Conservation (phyloP, 2,329 filamentous ascomycete species). For the Hymenoscyphus salicellus region DNA sequence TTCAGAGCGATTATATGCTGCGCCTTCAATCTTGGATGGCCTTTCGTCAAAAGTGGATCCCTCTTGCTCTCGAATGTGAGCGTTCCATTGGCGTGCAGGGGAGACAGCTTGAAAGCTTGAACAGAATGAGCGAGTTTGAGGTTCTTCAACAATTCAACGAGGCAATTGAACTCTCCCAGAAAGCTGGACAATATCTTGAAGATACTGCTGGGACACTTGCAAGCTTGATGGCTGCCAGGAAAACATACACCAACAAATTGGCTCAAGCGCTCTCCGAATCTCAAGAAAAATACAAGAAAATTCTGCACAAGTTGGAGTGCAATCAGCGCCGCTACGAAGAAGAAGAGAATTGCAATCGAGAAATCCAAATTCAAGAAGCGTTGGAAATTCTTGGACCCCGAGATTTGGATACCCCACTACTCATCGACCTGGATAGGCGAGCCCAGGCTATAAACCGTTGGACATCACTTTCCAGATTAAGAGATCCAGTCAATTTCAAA, state of each 20-base stretch:
- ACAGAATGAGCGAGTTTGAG: slow-evolving; percentile 12
- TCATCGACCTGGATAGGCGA: slow-evolving; percentile 23
- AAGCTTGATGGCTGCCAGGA: slow-evolving; percentile 17
- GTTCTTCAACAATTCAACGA: slow-evolving; percentile 16
- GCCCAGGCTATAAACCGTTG: slow-evolving; percentile 25
- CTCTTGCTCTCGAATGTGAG: slow-evolving; percentile 7
- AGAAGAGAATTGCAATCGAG: slow-evolving; percentile 17
- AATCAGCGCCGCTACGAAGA: slow-evolving; percentile 19
- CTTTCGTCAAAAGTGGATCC: slow-evolving; percentile 9
- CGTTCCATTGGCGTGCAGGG: slow-evolving; percentile 13
- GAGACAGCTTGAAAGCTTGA: slow-evolving; percentile 13
- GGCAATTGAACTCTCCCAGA: slow-evolving; percentile 17
- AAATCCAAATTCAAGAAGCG: slow-evolving; percentile 17
- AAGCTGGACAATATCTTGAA: slow-evolving; percentile 10
- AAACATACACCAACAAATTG: slow-evolving; percentile 12
- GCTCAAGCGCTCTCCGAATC: slow-evolving; percentile 5
- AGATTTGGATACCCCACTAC: slow-evolving; percentile 21
- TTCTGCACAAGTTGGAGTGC: slow-evolving; percentile 14
- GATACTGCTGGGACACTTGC: slow-evolving; percentile 11
- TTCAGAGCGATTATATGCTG: neutral
- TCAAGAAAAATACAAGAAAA: slow-evolving; percentile 4
- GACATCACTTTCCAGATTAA: slow-evolving; percentile 23
- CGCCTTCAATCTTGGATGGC: slow-evolving; percentile 14
- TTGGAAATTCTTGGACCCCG: slow-evolving; percentile 25
- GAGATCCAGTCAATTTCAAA: slow-evolving; percentile 7